Evolutionary conservation across 495 filamentous ascomycete species (phyloP).

Genomic region (Penicillium turbatum): DNA sequence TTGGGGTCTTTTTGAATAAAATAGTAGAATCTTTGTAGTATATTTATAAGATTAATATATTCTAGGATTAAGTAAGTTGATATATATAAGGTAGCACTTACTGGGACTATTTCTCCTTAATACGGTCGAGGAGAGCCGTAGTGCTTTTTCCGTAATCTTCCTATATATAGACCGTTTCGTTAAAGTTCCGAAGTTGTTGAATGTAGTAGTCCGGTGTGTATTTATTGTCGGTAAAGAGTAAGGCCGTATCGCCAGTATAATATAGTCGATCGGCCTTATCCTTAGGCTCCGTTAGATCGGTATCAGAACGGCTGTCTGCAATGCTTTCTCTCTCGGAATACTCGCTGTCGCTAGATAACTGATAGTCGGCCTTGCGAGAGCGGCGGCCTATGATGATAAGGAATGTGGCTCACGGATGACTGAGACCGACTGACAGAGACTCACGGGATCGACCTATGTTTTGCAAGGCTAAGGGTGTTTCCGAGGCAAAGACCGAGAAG

Average conservation of each 20-base stretch:
- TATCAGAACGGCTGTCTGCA: not conserved
- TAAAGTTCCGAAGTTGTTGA: not conserved
- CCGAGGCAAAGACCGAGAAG: too few relatives aligned
- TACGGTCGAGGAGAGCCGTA: not conserved
- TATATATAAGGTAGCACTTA: too few relatives aligned
- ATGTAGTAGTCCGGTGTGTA: not conserved
- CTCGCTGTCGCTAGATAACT: not conserved
- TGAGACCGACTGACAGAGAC: too few relatives aligned
- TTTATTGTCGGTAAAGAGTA: not conserved
- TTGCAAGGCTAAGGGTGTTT: too few relatives aligned
- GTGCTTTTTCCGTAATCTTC: not conserved
- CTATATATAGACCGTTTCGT: not conserved
- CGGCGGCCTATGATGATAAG: too few relatives aligned
- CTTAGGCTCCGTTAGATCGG: not conserved
- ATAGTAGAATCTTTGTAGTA: constrained; percentile 20
- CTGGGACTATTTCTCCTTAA: not conserved
- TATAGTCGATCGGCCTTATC: not conserved
- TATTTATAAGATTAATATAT: constrained; percentile 7
- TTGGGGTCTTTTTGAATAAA: constrained; percentile 24
- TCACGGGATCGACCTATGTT: too few relatives aligned
- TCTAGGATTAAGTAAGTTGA: not conserved
- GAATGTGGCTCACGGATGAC: too few relatives aligned
- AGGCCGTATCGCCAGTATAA: not conserved
- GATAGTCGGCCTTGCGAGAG: too few relatives aligned
- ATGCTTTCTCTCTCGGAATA: too few relatives aligned